Conservation (phyloP, 352 stramenopile species). For the Elongisporangium senticosum region DNA sequence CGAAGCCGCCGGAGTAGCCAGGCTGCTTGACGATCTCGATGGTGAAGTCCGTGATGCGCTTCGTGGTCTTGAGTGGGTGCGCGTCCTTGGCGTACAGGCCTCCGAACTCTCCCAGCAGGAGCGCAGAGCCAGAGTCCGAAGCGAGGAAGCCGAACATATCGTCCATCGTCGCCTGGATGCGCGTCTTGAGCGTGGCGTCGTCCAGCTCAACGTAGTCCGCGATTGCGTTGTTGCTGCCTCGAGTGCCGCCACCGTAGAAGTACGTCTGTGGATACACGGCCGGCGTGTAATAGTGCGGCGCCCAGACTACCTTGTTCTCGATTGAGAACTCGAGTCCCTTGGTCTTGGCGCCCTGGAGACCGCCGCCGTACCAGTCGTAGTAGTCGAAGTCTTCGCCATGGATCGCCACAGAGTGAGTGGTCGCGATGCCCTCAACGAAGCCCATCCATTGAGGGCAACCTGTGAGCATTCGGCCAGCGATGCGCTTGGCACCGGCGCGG, state of each 20-base stretch:
- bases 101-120: slow-evolving; percentile 30
- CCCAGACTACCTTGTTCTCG: slow-evolving; percentile 27
- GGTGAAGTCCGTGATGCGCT: slow-evolving; percentile 23
- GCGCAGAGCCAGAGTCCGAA: slow-evolving; percentile 14
- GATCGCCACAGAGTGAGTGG: slow-evolving; percentile 15
- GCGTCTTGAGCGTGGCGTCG: slow-evolving; percentile 14
- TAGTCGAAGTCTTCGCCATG: slow-evolving; percentile 20
- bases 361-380: slow-evolving; percentile 38
- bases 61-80: slow-evolving; percentile 23
- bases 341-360: slow-evolving; percentile 22
- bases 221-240: slow-evolving; percentile 5
- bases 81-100: slow-evolving; percentile 22
- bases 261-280: slow-evolving; percentile 27
- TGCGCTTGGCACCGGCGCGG: slow-evolving; percentile 14
- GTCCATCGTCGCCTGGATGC: slow-evolving; percentile 22
- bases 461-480: slow-evolving; percentile 26
- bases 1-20: slow-evolving; percentile 25
- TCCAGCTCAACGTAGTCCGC: slow-evolving; percentile 22
- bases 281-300: slow-evolving; percentile 32
- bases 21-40: slow-evolving; percentile 26
- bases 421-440: slow-evolving; percentile 33
- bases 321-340: slow-evolving; percentile 14
- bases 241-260: slow-evolving; percentile 17
- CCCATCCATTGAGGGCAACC: slow-evolving; percentile 29
- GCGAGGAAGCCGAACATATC: slow-evolving; percentile 39